These are phyloP conservation scores for Lentinula raphanica DNA, from an alignment of 768 basidiomycete genomes.

Conservation along the genomic window DNA sequence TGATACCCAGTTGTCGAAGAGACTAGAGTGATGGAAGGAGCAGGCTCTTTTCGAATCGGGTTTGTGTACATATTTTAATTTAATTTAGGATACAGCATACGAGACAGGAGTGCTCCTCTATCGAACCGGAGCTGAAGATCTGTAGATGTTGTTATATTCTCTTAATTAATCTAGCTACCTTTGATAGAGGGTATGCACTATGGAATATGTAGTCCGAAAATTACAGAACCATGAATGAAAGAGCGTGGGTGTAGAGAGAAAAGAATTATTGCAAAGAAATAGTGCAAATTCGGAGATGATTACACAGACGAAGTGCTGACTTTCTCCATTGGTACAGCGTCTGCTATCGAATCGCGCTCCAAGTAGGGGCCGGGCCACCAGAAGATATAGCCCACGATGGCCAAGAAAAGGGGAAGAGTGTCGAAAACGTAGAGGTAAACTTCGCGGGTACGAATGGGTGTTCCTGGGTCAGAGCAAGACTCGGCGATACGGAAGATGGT, in stretches of 20 bases:
- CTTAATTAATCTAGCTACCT: background rate
- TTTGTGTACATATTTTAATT: too few relatives aligned
- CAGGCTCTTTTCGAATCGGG: too few relatives aligned
- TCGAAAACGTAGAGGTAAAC: conserved; percentile 26
- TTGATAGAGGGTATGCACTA: background rate
- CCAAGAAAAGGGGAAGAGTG: conserved; percentile 22
- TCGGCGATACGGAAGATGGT: conserved; percentile 26
- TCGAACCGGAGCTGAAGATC: too few relatives aligned
- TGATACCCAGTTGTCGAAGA: background rate
- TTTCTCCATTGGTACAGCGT: background rate
- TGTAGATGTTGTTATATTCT: too few relatives aligned
- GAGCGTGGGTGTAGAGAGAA: background rate
- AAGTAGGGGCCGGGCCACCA: conserved; percentile 25
- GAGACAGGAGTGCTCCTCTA: too few relatives aligned
- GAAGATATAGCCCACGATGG: conserved; percentile 16
- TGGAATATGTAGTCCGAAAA: background rate
- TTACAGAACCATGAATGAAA: background rate
- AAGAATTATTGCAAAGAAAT: background rate
- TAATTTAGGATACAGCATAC: too few relatives aligned
- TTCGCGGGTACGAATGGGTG: background rate
- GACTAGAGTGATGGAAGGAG: too few relatives aligned
- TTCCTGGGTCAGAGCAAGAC: conserved; percentile 17
- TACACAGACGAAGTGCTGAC: background rate
- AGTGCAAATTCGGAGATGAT: background rate
- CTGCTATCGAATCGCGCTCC: background rate